Evolutionary conservation across 2,329 filamentous ascomycete species (phyloP).

Genomic region (Didymella keratinophila): DNA sequence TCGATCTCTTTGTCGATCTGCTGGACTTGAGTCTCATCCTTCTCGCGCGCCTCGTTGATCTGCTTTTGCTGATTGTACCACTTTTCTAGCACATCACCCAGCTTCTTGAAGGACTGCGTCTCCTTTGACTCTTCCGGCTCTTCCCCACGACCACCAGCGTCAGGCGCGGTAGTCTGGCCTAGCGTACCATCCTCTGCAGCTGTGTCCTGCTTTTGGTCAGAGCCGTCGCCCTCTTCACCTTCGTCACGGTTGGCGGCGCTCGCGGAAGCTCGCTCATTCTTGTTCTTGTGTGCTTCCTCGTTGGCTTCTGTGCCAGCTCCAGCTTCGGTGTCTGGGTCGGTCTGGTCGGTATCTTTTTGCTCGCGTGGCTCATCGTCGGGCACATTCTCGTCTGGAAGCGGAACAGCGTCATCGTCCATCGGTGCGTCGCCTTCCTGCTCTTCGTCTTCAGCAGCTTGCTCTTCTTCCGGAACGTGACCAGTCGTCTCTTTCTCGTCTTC

Average conservation of each 20-base stretch:
- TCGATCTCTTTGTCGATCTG: conserved; percentile 67
- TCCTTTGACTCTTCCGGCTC: conserved; percentile 53
- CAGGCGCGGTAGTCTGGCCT: conserved; percentile 45
- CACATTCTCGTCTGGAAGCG: conserved; percentile 59
- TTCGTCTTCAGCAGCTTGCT: conserved; percentile 56
- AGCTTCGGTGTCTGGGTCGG: conserved; percentile 65
- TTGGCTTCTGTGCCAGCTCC: conserved; percentile 71
- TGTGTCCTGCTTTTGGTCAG: conserved; percentile 69
- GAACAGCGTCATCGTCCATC: conserved; percentile 50
- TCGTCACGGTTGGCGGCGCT: conserved; percentile 68
- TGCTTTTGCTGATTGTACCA: conserved; percentile 91
- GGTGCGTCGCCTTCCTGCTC: conserved; percentile 59
- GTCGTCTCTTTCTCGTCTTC: conserved; percentile 49
- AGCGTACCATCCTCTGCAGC: conserved; percentile 68
- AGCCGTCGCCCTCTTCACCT: conserved; percentile 70
- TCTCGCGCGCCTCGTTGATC: conserved; percentile 63
- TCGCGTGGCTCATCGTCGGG: conserved; percentile 58
- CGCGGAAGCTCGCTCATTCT: conserved; percentile 66
- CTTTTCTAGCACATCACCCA: conserved; percentile 89
- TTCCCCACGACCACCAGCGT: conserved; percentile 49
- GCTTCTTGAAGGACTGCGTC: conserved; percentile 85
- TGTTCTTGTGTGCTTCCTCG: conserved; percentile 61
- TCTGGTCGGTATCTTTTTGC: conserved; percentile 59
- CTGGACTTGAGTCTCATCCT: conserved; percentile 61
- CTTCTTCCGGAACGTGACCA: conserved; percentile 48